Evolutionary conservation across 1,284 basidiomycete species (phyloP), one percentile per base, ranked within the genome.

Genomic region (Agroathelia rolfsii): DNA sequence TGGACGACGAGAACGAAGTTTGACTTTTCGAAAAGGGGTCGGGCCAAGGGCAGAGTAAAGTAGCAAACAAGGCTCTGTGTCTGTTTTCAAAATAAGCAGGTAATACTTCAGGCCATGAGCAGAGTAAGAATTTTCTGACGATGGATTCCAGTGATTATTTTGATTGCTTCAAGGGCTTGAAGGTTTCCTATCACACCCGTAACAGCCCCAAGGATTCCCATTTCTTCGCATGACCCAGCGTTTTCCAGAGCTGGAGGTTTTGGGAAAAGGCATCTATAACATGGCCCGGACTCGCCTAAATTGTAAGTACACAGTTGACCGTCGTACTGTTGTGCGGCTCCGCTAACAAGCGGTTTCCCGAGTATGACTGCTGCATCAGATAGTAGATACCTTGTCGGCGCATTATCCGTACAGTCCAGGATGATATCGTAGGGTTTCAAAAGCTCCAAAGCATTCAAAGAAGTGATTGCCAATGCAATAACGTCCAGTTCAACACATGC

Each of bases 401-500:
- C 78, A 41, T 95, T 94, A 58, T 98, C 94, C 2, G 90, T 96
- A 61, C 94, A 97, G 59, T 98, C 95, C 10, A 98, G 64, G 29
- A 97, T 70, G 25, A 96, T 57, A 50, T 87, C 77, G 48, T 83
- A 84, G 2, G 62, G 50, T 4, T 52, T 43, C 5, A 94, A 60
- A n/a, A 85, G 55, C 3, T 53, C 36, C 9, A 72, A 39, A 0
- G 85, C 80, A 42, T 86, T 88, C 5, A 57, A 48, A 3, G 81
- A 51, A 0, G 61, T 59, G 18, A 94, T 61, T 0, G 76, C 63
- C 11, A 64, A 49, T 0, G 59, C 51, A 36, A 78, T 58, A 1
- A 74, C 55, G 17, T 75, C 61, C 20, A 88, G 59, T 5, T 50
- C 54, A 13, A 84, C 49, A 24, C 60, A 56, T 1, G 85, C 78